Conservation (phyloP, 2,329 filamentous ascomycete genomes). For the Xylariaceae sp. region DNA sequence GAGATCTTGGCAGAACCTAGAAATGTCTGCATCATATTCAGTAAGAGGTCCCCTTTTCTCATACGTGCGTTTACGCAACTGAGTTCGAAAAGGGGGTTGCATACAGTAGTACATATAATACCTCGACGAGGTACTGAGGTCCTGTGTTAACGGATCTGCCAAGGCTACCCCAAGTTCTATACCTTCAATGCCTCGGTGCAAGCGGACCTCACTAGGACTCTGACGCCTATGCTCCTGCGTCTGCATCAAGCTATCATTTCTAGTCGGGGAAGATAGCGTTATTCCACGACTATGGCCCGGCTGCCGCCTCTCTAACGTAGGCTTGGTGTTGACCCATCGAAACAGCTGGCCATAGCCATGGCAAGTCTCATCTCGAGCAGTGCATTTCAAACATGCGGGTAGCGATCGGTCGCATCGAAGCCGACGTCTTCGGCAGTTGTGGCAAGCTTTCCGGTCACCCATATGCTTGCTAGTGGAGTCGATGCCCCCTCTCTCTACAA, state of each 20-base stretch:
- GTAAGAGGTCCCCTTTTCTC: neutral
- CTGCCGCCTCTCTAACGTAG: slow-evolving; percentile 46
- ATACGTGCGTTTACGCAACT: neutral
- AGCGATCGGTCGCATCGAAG: slow-evolving; percentile 59
- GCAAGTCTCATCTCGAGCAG: slow-evolving; percentile 51
- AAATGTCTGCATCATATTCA: slow-evolving; percentile 20
- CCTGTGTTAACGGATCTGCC: slow-evolving; percentile 53
- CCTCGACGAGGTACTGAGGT: slow-evolving; percentile 43
- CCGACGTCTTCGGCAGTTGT: slow-evolving; percentile 59
- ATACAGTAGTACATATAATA: slow-evolving; percentile 50
- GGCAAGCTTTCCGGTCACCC: slow-evolving; percentile 44
- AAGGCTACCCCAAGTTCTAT: slow-evolving; percentile 29
- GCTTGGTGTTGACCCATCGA: slow-evolving; percentile 54
- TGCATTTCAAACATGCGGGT: slow-evolving; percentile 58
- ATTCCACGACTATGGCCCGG: slow-evolving; percentile 27
- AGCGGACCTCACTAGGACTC: neutral
- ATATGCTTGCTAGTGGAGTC: slow-evolving; percentile 13
- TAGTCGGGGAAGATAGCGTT: slow-evolving; percentile 1
- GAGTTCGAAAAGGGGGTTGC: slow-evolving; percentile 19
- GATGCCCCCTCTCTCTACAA: no score
- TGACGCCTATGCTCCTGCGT: slow-evolving; percentile 5
- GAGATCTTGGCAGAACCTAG: slow-evolving; percentile 49
- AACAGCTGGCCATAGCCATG: slow-evolving; percentile 59
- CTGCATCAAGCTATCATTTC: slow-evolving; percentile 14
- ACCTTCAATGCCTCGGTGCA: slow-evolving; percentile 1